These are phyloP conservation scores for Xerocomellus chrysenteron DNA, from an alignment of 768 basidiomycete species.

Conservation along the genomic window DNA sequence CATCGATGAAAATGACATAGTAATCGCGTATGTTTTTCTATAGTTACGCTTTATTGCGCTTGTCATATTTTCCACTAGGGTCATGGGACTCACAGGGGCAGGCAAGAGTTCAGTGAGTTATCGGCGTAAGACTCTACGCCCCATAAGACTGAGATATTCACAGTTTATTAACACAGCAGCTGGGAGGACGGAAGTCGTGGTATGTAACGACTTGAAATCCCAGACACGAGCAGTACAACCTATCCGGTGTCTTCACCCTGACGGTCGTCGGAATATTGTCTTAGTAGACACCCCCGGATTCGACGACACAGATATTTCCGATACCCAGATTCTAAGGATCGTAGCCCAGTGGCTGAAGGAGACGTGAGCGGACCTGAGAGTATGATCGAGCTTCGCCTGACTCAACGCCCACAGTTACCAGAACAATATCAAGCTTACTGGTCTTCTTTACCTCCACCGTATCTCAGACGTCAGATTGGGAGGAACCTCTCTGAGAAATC, in stretches of 20 bases:
- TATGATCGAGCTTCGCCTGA: background rate
- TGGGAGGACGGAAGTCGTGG: background rate
- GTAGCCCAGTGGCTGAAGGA: conserved; percentile 18
- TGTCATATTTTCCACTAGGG: background rate
- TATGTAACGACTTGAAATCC: conserved; percentile 2
- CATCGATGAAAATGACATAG: conserved; percentile 8
- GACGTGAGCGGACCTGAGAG: conserved; percentile 6
- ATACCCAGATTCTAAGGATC: conserved; percentile 8
- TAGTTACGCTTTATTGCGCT: background rate
- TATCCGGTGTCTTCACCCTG: conserved; percentile 13
- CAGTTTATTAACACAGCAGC: conserved; percentile 15
- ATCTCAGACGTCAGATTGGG: conserved; percentile 12
- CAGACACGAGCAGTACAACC: conserved; percentile 5
- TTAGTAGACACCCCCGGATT: conserved; percentile 22
- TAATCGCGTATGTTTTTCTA: conserved; percentile 16
- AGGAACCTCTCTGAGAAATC: conserved; percentile 10
- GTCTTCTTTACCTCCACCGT: conserved; percentile 14
- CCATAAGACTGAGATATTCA: background rate
- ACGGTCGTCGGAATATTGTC: conserved; percentile 13
- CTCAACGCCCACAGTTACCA: conserved; percentile 1
- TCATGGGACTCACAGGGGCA: conserved; percentile 17
- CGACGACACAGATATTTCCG: conserved; percentile 12
- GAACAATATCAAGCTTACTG: conserved; percentile 8
- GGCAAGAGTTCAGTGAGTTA: conserved; percentile 23
- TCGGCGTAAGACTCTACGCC: background rate